Base-by-base conservation (phyloP, 495 filamentous ascomycete genomes). In the Hypoxylon perforatum region DNA sequence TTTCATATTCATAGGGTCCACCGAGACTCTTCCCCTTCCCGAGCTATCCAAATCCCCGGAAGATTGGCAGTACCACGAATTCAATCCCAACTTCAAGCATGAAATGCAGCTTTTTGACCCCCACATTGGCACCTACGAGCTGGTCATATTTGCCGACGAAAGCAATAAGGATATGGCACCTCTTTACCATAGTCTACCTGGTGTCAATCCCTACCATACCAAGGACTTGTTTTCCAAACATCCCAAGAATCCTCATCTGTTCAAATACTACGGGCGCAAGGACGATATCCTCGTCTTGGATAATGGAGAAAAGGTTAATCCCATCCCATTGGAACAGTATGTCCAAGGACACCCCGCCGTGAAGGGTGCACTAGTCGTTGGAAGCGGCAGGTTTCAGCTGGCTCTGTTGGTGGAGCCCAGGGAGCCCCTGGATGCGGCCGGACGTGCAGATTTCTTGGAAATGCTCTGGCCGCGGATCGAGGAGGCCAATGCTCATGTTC, bases 351-450 rank as follows among this genome's bases (percentile, higher is more conserved):
- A 85, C 49, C 70, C 75, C 2, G 60, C 81, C 0, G 71, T 90
- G 3, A 73, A 80, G 25, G 89, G 90, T 52, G 85, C 81, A 4
- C 72, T 88, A 1, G 79, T 91, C 0, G 80, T 91, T 49, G 89
- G 87, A 2, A 65, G 79, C 0, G 78, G 75, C 9, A 78, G 77
- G 22, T 52, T 78, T 1, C 75, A 80, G 11, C 80, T 86, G 0
- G 85, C 85, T 0, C 61, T 88, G 0, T 53, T 90, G 33, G 18
- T 65, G 45, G 18, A 65, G 15, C 17, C 62, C 0, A 35, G 21
- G 3, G 44, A 41, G 1, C 17, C 22, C 19, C 35, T 33, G 5
- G 17, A 18, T 17, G 39, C 14, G n/a, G 4, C 18, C 11, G 3
- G 42, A 36, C 23, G 8, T 4, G 7, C 57, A 28, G 1, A 35